A percentile compares a stretch with the other conserved stretches of the same genome.
Conservation (phyloP, 2,329 filamentous ascomycete genomes). For the Zopfia rhizophila region DNA sequence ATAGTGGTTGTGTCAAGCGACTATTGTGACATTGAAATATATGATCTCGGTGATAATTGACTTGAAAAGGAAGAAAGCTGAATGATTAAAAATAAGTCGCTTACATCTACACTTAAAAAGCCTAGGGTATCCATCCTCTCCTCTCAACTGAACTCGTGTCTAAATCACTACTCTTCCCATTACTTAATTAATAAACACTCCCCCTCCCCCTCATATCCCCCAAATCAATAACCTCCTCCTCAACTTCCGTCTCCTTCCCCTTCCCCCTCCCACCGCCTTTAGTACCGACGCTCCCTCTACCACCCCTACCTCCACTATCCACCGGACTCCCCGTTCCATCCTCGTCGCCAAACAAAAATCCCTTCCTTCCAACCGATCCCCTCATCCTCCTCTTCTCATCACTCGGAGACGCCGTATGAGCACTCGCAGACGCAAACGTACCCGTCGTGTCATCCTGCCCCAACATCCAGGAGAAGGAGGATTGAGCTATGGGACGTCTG, state of each 20-base stretch:
- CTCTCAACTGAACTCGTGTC: too few species aligned
- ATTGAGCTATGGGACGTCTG: slow-evolving; percentile 75
- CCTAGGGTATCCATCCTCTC: too few species aligned
- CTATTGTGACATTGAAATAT: too few species aligned
- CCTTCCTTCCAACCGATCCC: slow-evolving; percentile 35
- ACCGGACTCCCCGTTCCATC: slow-evolving; percentile 45
- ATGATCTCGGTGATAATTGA: too few species aligned
- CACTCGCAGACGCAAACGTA: slow-evolving; percentile 46
- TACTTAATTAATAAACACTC: slow-evolving; percentile 30
- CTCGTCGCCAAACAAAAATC: slow-evolving; percentile 54
- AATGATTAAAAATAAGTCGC: too few species aligned
- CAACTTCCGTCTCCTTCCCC: slow-evolving; percentile 36
- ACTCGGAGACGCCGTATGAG: slow-evolving; percentile 46
- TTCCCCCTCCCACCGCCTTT: slow-evolving; percentile 30
- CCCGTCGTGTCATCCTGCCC: slow-evolving; percentile 42
- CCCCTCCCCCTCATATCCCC: slow-evolving; percentile 46
- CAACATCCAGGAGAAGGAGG: slow-evolving; percentile 83
- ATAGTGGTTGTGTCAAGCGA: too few species aligned
- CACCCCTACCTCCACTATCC: slow-evolving; percentile 28
- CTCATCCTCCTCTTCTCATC: slow-evolving; percentile 47
- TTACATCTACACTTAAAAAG: too few species aligned
- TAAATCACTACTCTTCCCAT: too few species aligned
- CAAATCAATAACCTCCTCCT: slow-evolving; percentile 51
- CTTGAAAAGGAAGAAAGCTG: too few species aligned
- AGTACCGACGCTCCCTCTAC: slow-evolving; percentile 32